Percentiles rank a stretch among this genome's conserved stretches.
These are phyloP conservation scores for Aspergillus novofumigatus DNA, from an alignment of 2,329 filamentous ascomycete species.

Conservation along the genomic window DNA sequence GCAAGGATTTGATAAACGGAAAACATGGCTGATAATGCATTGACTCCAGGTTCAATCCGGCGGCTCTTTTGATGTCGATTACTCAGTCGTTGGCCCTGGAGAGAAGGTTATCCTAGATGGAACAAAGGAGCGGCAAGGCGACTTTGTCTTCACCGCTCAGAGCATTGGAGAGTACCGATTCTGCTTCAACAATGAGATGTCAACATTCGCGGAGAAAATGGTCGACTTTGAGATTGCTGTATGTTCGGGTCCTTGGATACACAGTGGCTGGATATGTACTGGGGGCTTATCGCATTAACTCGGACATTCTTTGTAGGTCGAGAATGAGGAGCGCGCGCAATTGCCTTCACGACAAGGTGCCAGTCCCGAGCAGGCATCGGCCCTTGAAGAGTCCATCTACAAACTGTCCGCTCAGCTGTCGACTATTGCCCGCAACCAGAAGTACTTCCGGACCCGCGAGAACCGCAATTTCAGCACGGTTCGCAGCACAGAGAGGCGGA, in stretches of 20 bases:
- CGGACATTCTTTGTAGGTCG: conserved; percentile 59
- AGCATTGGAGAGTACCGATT: conserved; percentile 86
- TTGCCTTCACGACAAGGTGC: conserved; percentile 86
- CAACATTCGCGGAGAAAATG: conserved; percentile 93
- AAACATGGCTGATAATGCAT: neutral
- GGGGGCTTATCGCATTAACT: neutral
- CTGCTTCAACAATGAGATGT: conserved; percentile 99
- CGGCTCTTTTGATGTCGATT: conserved; percentile 96
- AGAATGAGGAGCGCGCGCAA: conserved; percentile 78
- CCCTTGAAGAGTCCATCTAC: conserved; percentile 89
- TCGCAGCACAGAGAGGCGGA: conserved; percentile 87
- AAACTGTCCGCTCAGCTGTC: conserved; percentile 91
- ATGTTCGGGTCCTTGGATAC: conserved; percentile 33
- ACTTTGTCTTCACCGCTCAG: conserved; percentile 95
- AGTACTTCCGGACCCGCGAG: conserved; percentile 98
- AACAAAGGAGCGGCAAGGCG: conserved; percentile 87
- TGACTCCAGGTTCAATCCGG: conserved; percentile 84
- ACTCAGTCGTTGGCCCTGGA: conserved; percentile 75
- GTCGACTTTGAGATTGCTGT: conserved; percentile 98
- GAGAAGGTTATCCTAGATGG: conserved; percentile 80
- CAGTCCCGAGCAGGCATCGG: conserved; percentile 80
- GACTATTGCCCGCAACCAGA: conserved; percentile 93
- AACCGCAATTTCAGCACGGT: conserved; percentile 99
- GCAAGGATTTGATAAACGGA: neutral
- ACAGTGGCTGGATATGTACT: neutral